Conservation (phyloP, 768 basidiomycete genomes). For the Lactarius sp. region DNA sequence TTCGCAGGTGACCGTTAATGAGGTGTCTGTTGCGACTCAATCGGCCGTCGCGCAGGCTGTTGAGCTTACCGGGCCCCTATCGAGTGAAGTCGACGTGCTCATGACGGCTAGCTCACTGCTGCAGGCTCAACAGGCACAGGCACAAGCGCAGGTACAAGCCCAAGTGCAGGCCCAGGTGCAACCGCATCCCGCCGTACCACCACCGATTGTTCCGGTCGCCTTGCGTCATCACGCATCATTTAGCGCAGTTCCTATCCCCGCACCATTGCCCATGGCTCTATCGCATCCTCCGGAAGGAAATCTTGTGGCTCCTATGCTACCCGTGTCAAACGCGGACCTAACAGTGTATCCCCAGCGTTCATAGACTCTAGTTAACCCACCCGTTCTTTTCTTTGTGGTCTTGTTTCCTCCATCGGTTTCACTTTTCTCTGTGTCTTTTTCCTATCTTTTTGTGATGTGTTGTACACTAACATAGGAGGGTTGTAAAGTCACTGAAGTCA, state of each 20-base stretch:
- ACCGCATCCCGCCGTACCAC: conserved; percentile 20
- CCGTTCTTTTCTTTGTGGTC: conserved; percentile 9
- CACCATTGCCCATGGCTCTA: background rate
- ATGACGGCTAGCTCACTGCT: conserved; percentile 58
- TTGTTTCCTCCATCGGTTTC: conserved; percentile 7
- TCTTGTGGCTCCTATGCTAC: background rate
- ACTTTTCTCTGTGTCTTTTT: conserved; percentile 9
- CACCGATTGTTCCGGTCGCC: conserved; percentile 31
- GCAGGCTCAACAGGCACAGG: conserved; percentile 39
- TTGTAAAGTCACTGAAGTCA: conserved; percentile 21
- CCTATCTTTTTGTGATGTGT: conserved; percentile 19
- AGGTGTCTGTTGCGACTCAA: conserved; percentile 59
- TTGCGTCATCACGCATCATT: conserved; percentile 36
- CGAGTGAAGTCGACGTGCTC: conserved; percentile 77
- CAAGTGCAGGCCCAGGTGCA: conserved; percentile 12
- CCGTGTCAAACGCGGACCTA: conserved; percentile 14
- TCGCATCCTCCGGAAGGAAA: conserved; percentile 21
- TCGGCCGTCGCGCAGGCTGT: conserved; percentile 81
- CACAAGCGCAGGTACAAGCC: conserved; percentile 29
- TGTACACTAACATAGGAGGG: conserved; percentile 23
- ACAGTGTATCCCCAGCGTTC: conserved; percentile 18
- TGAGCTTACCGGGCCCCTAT: conserved; percentile 63
- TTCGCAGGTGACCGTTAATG: conserved; percentile 49
- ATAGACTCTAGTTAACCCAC: conserved; percentile 20
- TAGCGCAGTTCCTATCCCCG: conserved; percentile 18